Evolutionary conservation across 768 basidiomycete genomes (phyloP), one percentile per base, ranked within the genome.

Genomic region (Gyrodon lividus): DNA sequence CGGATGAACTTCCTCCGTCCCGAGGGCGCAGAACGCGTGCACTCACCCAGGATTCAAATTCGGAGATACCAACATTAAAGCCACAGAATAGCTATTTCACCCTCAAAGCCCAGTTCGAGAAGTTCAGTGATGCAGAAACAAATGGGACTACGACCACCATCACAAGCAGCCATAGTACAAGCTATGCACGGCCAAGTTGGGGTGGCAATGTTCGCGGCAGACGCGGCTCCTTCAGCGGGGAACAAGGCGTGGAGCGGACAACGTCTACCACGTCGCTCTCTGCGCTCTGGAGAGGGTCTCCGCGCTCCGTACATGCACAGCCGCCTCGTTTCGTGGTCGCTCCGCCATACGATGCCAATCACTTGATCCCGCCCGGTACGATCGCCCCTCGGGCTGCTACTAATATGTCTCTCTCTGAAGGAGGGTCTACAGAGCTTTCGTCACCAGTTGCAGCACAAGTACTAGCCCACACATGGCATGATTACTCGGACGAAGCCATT

Each of bases 401-500:
- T n/a, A 20, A 46, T 28, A 30, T 23, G 19, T 24, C 23, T 26
- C 24, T 39, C 28, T 35, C 65, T 38, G 26, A 41, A 30, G 46
- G 58, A 9, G 51, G 14, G 3, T 14, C 44, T 16, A 40, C 57
- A 2, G 67, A 64, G 23, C 9, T 17, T 8, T 46, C 56, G n/a
- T 52, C 55, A 0, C 47, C 66, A 10, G 55, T 74, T 12, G 69
- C 73, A 1, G 64, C 74, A 2, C 77, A 81, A 52, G 76, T 91
- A 10, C 75, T 92, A 16, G 72, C 77, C 2, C 86, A 82, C 8
- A 79, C 74, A 62, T 93, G 90, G 89, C 89, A 92, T 61, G 79
- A 82, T 20, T 84, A 82, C 59, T 83, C 87, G 2, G 88, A 92
- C 65, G 81, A 87, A 43, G 84, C 78, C 2, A 86, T 92, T 38